Base-by-base conservation (phyloP, 78 protist genomes). In the Dictyostelium intermedium region DNA sequence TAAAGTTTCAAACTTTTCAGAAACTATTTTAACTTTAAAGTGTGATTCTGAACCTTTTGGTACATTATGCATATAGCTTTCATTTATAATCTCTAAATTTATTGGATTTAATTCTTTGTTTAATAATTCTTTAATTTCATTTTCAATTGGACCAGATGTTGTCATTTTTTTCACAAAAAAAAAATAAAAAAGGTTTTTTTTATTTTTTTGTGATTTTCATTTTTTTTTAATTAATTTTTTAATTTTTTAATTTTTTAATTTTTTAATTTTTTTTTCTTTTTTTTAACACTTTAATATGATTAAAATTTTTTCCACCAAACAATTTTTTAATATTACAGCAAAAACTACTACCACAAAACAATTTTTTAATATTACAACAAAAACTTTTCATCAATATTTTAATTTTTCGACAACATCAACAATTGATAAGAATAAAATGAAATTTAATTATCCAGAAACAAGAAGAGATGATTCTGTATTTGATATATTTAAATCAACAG, bases 1-100 rank as follows among this genome's bases (percentile, higher is more conserved):
- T 18, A 79, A 50, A 13, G 86, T 95, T 23, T 72, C 25, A 37
- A 97, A 97, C 23, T 41, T 47, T 5, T 91, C 96, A 35, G 97
- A 94, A 10, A 97, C 98, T 20, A 97, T 95, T 9, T 87, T 60
- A 35, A 95, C 97, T 83, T 95, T 95, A 34, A 95, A 95, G 79
- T 95, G 97, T 30, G 97, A 84, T 60, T 95, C 97, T 1, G 91
- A 80, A 2, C 93, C 96, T 74, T 92, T 92, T 66, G 97, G 97
- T 20, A 95, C 97, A 60, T 82, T 92, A 39, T 95, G 97, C 74
- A 66, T 66, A 66, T 66, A 66, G 11, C 74, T 66, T 66, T 66
- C 97, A 84, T 95, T 95, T 20, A 61, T 32, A 8, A 95, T 86
- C 3, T 95, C 92, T 35, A 92, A 27, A 45, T 78, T 35, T 14